Conservation (phyloP, 2,329 filamentous ascomycete species). For the Chaetothyriales sp. region DNA sequence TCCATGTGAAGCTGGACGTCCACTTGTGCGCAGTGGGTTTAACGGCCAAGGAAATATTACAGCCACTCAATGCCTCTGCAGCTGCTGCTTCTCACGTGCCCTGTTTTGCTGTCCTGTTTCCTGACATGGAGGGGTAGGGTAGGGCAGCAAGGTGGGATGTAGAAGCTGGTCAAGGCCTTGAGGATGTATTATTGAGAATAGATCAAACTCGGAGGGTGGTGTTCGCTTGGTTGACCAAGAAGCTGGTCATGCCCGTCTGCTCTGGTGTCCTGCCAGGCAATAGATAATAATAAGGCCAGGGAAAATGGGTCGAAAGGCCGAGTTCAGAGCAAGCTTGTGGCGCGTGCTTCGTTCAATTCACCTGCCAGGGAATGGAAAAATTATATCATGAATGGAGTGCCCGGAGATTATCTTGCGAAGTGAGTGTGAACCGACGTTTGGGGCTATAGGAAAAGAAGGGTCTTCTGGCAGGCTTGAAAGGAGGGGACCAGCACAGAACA, state of each 20-base stretch:
- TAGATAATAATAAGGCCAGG: not conserved
- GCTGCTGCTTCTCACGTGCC: not conserved
- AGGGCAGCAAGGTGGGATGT: not conserved
- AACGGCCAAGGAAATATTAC: not conserved
- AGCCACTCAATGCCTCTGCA: too few species aligned
- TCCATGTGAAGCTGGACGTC: slow-evolving; percentile 5
- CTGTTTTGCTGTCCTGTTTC: not conserved
- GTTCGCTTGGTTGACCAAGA: not conserved
- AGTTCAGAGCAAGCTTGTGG: not conserved
- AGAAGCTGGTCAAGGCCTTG: not conserved
- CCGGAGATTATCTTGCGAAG: not conserved
- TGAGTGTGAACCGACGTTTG: not conserved
- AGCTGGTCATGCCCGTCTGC: not conserved
- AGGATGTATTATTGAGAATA: not conserved
- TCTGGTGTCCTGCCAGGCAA: not conserved
- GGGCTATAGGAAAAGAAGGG: not conserved
- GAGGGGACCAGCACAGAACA: not conserved
- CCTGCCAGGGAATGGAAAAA: not conserved
- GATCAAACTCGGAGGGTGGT: not conserved
- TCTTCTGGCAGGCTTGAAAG: not conserved
- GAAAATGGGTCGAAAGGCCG: not conserved
- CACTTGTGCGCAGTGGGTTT: not conserved
- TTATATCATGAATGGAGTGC: not conserved
- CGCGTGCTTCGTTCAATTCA: not conserved
- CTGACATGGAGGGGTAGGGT: not conserved